Evolutionary conservation across 805 yeast species (phyloP).

Genomic region (Isabelozyma gotoi): DNA sequence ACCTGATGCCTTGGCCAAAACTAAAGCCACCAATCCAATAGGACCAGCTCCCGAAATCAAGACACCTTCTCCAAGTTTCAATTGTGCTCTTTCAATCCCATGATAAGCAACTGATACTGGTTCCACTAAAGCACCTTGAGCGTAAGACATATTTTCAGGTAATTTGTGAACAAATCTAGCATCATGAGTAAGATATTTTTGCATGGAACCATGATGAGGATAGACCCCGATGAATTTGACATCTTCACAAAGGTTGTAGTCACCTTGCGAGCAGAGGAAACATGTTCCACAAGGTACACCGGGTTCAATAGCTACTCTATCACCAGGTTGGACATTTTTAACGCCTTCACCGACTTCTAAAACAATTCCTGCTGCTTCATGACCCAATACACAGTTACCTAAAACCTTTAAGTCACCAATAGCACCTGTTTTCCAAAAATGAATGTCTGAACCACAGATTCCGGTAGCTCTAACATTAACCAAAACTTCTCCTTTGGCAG

Average conservation of each 20-base stretch:
- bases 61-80: slow-evolving; percentile 49
- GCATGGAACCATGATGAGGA: slow-evolving; percentile 31
- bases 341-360: slow-evolving; percentile 47
- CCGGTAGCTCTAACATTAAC: slow-evolving; percentile 12
- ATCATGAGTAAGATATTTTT: slow-evolving; percentile 11
- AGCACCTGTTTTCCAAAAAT: slow-evolving; percentile 11
- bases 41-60: slow-evolving; percentile 59
- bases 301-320: slow-evolving; percentile 47
- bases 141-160: slow-evolving; percentile 45
- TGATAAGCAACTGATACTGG: slow-evolving; percentile 55
- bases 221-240: slow-evolving; percentile 37
- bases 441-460: slow-evolving; percentile 17
- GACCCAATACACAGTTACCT: slow-evolving; percentile 22
- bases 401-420: neutral
- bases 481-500: slow-evolving; percentile 13
- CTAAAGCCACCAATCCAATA: slow-evolving; percentile 51
- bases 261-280: slow-evolving; percentile 37
- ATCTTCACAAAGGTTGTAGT: slow-evolving; percentile 39
- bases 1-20: slow-evolving; percentile 52
- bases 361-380: slow-evolving; percentile 42
- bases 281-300: slow-evolving; percentile 46
- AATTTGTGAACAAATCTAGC: slow-evolving; percentile 33
- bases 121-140: slow-evolving; percentile 56
- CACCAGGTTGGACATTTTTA: slow-evolving; percentile 39
- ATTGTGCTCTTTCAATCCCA: slow-evolving; percentile 48